Evolutionary conservation across 306 rosid genomes (phyloP), one percentile per base, ranked within the genome.

Genomic region (Oxytropis ochrocephala): DNA sequence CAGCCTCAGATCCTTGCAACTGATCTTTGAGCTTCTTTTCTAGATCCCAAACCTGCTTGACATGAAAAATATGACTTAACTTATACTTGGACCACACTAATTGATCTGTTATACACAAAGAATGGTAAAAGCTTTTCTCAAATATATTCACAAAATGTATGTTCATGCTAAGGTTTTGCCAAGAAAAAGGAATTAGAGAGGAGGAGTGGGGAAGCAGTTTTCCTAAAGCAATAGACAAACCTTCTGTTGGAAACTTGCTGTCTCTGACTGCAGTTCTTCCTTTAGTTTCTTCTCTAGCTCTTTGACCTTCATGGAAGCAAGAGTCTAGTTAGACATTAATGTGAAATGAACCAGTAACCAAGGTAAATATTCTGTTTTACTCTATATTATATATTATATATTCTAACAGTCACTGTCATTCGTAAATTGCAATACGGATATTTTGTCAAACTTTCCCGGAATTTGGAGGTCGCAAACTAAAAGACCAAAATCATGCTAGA

Each of bases 11-110:
- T 67, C 85, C 89, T 64, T 78, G 86, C 80, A 76, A 14, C 85
- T 88, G 92, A 73, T 85, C 87, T 70, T 79, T 76, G 74, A 91
- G 74, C 64, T 79, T 86, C 62, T 77, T 79, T 53, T 91, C 91
- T 29, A 91, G 85, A 76, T 91, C 97, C 80, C 81, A 81, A 78
- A 86, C 81, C 97, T 91, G 87, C 56, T 67, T 50, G 47, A 61
- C 3, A 18, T 24, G 46, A 33, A 77, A 64, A 21, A 55, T 46
- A 6, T 16, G 49, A 52, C 27, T 74, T 69, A 70, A 65, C 7
- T 27, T 56, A 41, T 54, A 3, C 6, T 6, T 27, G 3, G 17
- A 70, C 69, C 32, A 55, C 51, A 56, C 46, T 29, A 42, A 64
- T 48, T 59, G 42, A 8, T 38, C 47, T 10, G 47, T 75, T 54